A percentile compares a stretch with the other conserved stretches of the same genome.
phyloP scores from a whole-genome alignment of 2,329 filamentous ascomycete genomes.

The Trichoderma endophyticum region DNA sequence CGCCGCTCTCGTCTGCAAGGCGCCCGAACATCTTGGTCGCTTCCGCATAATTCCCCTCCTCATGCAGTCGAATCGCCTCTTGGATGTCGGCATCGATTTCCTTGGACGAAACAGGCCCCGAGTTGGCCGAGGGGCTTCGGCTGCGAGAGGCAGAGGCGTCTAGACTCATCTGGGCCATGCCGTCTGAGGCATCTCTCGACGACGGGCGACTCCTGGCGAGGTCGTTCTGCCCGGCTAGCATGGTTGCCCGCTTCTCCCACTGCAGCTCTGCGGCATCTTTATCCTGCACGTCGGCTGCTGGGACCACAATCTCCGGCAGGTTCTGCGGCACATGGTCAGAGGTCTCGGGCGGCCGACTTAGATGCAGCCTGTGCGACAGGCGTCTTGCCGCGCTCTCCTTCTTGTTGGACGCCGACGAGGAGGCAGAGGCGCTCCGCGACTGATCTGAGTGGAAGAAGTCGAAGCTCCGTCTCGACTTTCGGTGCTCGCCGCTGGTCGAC shows the following conservation, averaged over 20 bases:
- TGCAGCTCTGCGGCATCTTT: conserved; percentile 58
- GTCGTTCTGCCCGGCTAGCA: conserved; percentile 67
- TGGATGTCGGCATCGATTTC: conserved; percentile 72
- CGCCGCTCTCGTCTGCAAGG: conserved; percentile 77
- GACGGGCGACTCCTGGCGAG: conserved; percentile 43
- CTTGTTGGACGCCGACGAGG: conserved; percentile 39
- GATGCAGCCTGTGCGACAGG: conserved; percentile 68
- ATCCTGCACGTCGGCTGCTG: conserved; percentile 41
- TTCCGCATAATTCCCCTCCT: conserved; percentile 71
- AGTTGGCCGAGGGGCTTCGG: conserved; percentile 25
- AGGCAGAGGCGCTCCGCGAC: conserved; percentile 48
- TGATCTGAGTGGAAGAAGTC: conserved; percentile 45
- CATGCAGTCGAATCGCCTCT: conserved; percentile 91
- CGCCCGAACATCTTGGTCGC: conserved; percentile 84
- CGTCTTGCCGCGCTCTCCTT: conserved; percentile 40
- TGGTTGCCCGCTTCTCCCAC: conserved; percentile 94
- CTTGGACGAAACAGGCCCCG: conserved; percentile 44
- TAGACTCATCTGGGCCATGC: conserved; percentile 30
- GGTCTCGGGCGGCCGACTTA: conserved; percentile 55
- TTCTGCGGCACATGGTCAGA: conserved; percentile 75
- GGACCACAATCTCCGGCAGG: conserved; percentile 68
- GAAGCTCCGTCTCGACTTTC: conserved; percentile 39
- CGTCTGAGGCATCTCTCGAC: conserved; percentile 34
- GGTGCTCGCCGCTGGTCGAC: conserved; percentile 31
- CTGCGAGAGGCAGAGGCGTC: conserved; percentile 1